Percentiles rank a stretch among this genome's conserved stretches.
Evolutionary conservation across 73 alveolate genomes (phyloP).

Genomic region (Tetrahymena thermophila): DNA sequence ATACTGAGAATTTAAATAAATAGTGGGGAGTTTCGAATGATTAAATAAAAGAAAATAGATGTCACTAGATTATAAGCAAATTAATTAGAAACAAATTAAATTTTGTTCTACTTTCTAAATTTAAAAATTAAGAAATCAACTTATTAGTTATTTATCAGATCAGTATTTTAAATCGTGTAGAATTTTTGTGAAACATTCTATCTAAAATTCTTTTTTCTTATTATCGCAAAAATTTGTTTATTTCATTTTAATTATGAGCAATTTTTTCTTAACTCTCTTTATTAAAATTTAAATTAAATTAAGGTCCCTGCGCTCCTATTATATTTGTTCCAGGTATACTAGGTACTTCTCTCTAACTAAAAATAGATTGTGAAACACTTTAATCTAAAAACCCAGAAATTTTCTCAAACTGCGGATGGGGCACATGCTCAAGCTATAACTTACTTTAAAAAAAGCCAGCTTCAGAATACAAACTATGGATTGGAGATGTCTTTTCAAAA

Average conservation of each 20-base stretch:
- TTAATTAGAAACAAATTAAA: no score
- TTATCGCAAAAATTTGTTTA: neutral
- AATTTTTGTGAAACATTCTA: neutral
- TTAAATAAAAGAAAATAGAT: neutral
- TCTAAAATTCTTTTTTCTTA: neutral
- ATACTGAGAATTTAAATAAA: no score
- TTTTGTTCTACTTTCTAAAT: neutral
- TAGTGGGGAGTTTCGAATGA: neutral
- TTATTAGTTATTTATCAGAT: neutral
- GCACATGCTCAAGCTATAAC: conserved; percentile 9
- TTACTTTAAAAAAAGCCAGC: conserved; percentile 10
- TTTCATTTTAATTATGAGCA: neutral
- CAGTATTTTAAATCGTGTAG: neutral
- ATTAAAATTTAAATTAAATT: neutral
- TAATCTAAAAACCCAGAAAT: conserved; percentile 10
- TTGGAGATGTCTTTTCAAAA: neutral
- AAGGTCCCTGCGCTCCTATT: conserved; percentile 43
- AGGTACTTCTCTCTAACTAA: conserved; percentile 23
- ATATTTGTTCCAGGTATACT: conserved; percentile 22
- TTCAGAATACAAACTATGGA: conserved; percentile 22
- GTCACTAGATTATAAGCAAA: neutral
- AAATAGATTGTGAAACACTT: conserved; percentile 29
- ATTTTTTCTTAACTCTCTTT: neutral
- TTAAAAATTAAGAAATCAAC: neutral
- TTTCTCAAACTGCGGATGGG: conserved; percentile 32